Evolutionary conservation across 176 grass and related monocot genomes (phyloP).

Genomic region (Musa itinerans): DNA sequence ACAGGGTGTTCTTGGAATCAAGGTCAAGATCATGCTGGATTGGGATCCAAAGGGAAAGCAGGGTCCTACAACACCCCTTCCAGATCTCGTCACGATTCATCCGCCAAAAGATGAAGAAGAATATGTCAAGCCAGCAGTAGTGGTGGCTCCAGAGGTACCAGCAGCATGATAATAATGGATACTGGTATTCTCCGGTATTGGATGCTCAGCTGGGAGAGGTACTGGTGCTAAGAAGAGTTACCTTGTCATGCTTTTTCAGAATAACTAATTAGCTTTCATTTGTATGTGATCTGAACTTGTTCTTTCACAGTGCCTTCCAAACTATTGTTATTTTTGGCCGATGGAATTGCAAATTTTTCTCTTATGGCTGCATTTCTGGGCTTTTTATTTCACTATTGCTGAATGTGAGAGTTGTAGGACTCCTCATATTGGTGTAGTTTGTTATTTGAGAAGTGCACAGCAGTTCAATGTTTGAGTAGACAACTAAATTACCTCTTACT

Average conservation of each 20-base stretch:
- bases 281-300: background rate
- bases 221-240: background rate
- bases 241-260: background rate
- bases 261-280: background rate
- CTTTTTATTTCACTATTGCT: too few relatives aligned
- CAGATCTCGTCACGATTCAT: background rate
- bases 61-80: background rate
- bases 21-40: background rate
- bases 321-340: background rate
- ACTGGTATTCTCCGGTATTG: background rate
- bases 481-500: too few relatives aligned
- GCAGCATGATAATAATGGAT: background rate
- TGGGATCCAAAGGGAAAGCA: slow-evolving; percentile 1
- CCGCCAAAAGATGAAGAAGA: background rate
- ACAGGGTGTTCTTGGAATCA: background rate
- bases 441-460: too few relatives aligned
- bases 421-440: too few relatives aligned
- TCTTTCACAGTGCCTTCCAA: background rate
- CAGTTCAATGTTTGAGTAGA: too few relatives aligned
- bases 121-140: background rate
- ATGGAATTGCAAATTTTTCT: too few relatives aligned
- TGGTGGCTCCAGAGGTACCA: background rate
- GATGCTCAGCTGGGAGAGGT: background rate
- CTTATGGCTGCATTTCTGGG: too few relatives aligned
- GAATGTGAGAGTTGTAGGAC: too few relatives aligned